Conservation (phyloP, 495 filamentous ascomycete species). For the Podospora pseudopauciseta region DNA sequence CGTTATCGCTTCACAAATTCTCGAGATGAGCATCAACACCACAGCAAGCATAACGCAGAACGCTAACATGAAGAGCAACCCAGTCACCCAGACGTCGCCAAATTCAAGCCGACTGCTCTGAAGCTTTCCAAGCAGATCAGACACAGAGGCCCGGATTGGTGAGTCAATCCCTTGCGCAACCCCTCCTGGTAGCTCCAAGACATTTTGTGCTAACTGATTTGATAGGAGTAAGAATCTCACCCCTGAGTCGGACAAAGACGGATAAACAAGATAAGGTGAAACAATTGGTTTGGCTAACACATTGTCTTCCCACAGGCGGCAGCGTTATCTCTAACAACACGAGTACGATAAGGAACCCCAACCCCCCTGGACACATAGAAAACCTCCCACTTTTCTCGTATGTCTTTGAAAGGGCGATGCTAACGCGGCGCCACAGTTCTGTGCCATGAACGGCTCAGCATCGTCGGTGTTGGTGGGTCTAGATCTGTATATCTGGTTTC, state of each 20-base stretch:
- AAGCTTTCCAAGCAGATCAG: slow-evolving; percentile 74
- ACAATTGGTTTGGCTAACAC: slow-evolving; percentile 3
- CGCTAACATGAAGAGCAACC: slow-evolving; percentile 22
- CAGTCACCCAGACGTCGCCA: slow-evolving; percentile 91
- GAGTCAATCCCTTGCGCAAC: not conserved
- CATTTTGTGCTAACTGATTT: slow-evolving; percentile 56
- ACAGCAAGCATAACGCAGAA: not conserved
- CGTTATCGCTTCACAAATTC: slow-evolving; percentile 7
- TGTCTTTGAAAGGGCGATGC: slow-evolving; percentile 5
- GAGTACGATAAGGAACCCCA: slow-evolving; percentile 51
- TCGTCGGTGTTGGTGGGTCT: slow-evolving; percentile 89
- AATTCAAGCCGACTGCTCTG: slow-evolving; percentile 95
- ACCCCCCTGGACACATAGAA: slow-evolving; percentile 1
- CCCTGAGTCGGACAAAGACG: slow-evolving; percentile 24
- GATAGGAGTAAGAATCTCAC: slow-evolving; percentile 83
- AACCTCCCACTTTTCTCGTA: not conserved
- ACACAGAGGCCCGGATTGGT: not conserved
- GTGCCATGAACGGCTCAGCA: slow-evolving; percentile 93
- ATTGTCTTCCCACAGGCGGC: slow-evolving; percentile 57
- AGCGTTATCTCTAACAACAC: slow-evolving; percentile 85
- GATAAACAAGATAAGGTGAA: slow-evolving; percentile 6
- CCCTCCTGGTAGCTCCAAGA: not conserved
- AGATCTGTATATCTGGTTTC: slow-evolving; percentile 21
- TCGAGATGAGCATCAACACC: not conserved
- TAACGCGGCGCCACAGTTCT: slow-evolving; percentile 61